These are phyloP conservation scores for Venturia aucupariae DNA, from an alignment of 2,329 filamentous ascomycete species.

Conservation along the genomic window DNA sequence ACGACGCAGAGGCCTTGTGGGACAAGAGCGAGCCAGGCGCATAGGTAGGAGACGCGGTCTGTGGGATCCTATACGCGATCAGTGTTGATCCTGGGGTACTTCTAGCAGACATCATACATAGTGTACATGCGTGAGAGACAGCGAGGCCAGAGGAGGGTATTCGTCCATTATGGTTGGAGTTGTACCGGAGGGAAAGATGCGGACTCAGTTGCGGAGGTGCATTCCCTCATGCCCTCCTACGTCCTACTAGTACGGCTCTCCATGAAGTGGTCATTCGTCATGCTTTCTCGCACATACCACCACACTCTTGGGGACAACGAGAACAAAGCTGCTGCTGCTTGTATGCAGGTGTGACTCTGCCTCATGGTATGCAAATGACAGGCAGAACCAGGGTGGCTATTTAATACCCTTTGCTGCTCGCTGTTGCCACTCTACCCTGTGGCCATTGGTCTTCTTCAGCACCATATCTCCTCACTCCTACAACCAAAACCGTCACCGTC, in stretches of 20 bases:
- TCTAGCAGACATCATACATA: slow-evolving; percentile 55
- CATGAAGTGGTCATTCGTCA: slow-evolving; percentile 1
- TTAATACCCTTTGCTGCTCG: background rate
- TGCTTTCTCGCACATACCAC: background rate
- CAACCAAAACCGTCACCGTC: background rate
- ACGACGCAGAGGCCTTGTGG: slow-evolving; percentile 85
- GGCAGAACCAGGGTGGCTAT: background rate
- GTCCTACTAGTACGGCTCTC: no score
- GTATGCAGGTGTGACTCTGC: background rate
- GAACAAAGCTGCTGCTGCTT: background rate
- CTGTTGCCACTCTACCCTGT: background rate
- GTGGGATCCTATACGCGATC: slow-evolving; percentile 58
- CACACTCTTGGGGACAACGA: background rate
- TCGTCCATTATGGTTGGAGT: slow-evolving; percentile 32
- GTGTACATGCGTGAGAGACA: slow-evolving; percentile 92
- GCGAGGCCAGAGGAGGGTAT: slow-evolving; percentile 62
- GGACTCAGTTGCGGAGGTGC: no score
- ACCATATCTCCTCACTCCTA: background rate
- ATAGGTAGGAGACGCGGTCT: slow-evolving; percentile 76
- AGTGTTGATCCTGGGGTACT: background rate
- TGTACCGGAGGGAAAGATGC: background rate
- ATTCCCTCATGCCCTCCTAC: no score
- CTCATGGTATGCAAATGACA: background rate
- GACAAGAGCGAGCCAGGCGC: slow-evolving; percentile 87
- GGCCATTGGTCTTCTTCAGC: background rate